A percentile compares a stretch with the other conserved stretches of the same genome.
Evolutionary conservation across 176 grass and related monocot genomes (phyloP).

Genomic region (Oryza officinalis): DNA sequence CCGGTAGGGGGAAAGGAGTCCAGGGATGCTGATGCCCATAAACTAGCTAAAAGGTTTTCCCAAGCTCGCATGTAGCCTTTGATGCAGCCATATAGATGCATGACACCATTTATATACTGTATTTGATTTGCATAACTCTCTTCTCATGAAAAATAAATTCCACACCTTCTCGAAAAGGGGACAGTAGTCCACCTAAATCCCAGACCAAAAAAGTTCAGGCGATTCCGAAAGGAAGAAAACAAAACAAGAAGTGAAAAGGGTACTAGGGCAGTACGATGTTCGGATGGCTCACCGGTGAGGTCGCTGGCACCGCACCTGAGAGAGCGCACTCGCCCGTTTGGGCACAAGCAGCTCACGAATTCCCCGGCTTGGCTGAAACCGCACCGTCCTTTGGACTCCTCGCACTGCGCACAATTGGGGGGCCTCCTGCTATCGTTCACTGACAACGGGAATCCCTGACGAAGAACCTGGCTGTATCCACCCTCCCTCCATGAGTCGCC

Average conservation of each 20-base stretch:
- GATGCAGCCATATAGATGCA: not conserved
- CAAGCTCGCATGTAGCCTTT: not conserved
- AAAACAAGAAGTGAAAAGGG: no score
- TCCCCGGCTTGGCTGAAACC: rapidly evolving
- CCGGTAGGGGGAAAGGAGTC: no score
- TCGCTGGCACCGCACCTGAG: no score
- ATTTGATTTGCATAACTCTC: not conserved
- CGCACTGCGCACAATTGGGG: not conserved
- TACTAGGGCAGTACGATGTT: no score
- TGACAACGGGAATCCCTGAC: not conserved
- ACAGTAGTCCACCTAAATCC: no score
- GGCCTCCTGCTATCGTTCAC: rapidly evolving
- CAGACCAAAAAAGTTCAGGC: not conserved
- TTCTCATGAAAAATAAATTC: not conserved
- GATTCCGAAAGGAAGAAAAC: no score
- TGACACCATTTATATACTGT: not conserved
- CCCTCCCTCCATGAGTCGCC: rapidly evolving
- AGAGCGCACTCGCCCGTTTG: no score
- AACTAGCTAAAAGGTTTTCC: not conserved
- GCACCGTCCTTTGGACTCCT: not conserved
- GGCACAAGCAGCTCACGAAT: slow-evolving; percentile 1
- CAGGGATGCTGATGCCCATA: not conserved
- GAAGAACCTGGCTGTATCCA: not conserved
- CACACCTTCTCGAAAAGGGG: not conserved
- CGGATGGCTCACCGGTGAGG: not conserved